phyloP scores from a whole-genome alignment of 768 basidiomycete genomes.

The Mycena floridula region DNA sequence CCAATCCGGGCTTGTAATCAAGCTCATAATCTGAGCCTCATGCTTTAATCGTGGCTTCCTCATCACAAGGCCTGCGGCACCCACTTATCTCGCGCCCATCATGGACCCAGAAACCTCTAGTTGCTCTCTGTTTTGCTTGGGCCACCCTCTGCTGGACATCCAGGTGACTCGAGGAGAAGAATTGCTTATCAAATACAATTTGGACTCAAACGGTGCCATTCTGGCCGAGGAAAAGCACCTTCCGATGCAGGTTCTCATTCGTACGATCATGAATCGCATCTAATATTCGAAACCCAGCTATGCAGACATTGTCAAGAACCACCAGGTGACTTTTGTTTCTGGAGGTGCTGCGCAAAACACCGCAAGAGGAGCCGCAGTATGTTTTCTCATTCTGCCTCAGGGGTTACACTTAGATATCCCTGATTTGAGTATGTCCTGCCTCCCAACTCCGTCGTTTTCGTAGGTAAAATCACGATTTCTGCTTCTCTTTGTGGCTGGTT shows the following conservation, averaged over 20 bases:
- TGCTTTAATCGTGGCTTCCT: no score
- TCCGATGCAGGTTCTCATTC: constrained; percentile 45
- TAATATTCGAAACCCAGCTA: constrained; percentile 38
- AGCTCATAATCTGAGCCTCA: no score
- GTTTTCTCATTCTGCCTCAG: constrained; percentile 14
- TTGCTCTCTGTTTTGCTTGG: constrained; percentile 56
- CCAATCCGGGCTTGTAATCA: no score
- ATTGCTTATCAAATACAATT: constrained; percentile 62
- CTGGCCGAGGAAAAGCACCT: constrained; percentile 65
- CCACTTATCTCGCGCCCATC: no score
- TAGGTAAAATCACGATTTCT: no score
- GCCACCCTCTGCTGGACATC: constrained; percentile 74
- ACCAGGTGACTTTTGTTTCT: constrained; percentile 62
- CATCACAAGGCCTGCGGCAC: no score
- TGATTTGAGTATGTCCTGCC: constrained; percentile 62
- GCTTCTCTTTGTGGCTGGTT: no score
- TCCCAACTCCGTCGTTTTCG: constrained; percentile 59
- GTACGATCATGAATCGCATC: neutral
- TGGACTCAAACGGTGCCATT: constrained; percentile 73
- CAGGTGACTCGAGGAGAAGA: constrained; percentile 62
- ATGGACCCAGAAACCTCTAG: no score
- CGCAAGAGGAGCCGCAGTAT: constrained; percentile 69
- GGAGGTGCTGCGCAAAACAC: constrained; percentile 78
- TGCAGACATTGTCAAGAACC: constrained; percentile 56
- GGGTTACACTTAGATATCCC: constrained; percentile 2